Evolutionary conservation across 306 rosid species (phyloP), one percentile per base, ranked within the genome.

Genomic region (Ceratonia siliqua): DNA sequence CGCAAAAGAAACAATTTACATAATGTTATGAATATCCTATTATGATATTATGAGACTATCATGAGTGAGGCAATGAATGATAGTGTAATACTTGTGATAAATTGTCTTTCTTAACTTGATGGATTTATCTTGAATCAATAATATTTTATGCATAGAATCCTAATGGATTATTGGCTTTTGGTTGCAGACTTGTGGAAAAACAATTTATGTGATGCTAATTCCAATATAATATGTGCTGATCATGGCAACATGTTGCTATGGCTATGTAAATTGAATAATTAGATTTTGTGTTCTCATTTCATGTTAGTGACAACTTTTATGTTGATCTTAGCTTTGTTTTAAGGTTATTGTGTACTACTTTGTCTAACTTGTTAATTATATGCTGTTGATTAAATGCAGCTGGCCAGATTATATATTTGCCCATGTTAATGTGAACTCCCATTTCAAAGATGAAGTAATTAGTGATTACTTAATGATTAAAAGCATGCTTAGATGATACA

Each of bases 351-450:
- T 20, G 62, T 76, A 80, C 52, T 78, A 71, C 76, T 74, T 76
- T 81, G 81, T 85, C 93, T 87, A 88, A 86, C 87, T 80, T 74
- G 81, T 72, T 39, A 82, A 53, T 81, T 77, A 62, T 83, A 36
- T 72, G 68, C 74, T 72, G 76, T 65, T 64, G 70, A 68, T 59
- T 81, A 52, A 58, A 67, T 80, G 76, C 75, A 59, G 82, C 70
- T 45, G 75, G 77, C 63, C 52, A 75, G 65, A 79, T 74, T 2
- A 28, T 57, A 28, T 57, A 4, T 28, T 28, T 28, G 41, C n/a
- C n/a, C n/a, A n/a, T 94, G 85, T 94, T 94, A 71, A 94, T 94
- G 80, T 94, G 97, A 79, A 94, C 92, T 72, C 98, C 98, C 91
- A 90, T 81, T 82, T 39, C 38, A 66, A 67, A 75, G 77, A 59